Evolutionary conservation across 805 yeast genomes (phyloP).

Genomic region (Metschnikowia vanudenii): DNA sequence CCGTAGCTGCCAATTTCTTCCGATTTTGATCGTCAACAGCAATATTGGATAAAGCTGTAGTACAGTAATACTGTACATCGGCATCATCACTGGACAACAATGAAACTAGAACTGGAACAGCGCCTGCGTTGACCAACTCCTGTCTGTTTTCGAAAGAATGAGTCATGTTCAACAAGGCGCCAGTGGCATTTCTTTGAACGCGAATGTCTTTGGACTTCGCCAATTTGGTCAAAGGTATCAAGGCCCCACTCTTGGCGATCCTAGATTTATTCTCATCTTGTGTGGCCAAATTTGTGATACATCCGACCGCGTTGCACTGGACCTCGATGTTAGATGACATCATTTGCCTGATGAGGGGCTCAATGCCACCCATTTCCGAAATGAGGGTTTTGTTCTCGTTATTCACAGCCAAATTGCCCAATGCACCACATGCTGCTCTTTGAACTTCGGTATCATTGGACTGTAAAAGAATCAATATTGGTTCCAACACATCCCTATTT

Average conservation of each 20-base stretch:
- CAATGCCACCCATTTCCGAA: constrained; percentile 97
- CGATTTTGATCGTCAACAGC: constrained; percentile 96
- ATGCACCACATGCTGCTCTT: constrained; percentile 97
- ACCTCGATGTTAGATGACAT: constrained; percentile 95
- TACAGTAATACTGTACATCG: constrained; percentile 97
- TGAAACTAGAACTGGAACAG: constrained; percentile 93
- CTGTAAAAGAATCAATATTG: constrained; percentile 83
- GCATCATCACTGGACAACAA: constrained; percentile 83
- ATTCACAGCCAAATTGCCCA: constrained; percentile 97
- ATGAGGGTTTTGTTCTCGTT: constrained; percentile 90
- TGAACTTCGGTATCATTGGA: constrained; percentile 91
- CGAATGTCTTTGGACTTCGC: constrained; percentile 94
- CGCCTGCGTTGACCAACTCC: constrained; percentile 96
- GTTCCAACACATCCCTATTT: constrained; percentile 87
- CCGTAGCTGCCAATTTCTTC: constrained; percentile 83
- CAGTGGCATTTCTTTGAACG: constrained; percentile 98
- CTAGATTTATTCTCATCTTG: constrained; percentile 95
- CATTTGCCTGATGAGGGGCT: constrained; percentile 96
- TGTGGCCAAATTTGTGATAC: constrained; percentile 96
- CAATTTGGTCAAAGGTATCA: constrained; percentile 87
- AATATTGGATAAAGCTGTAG: constrained; percentile 93
- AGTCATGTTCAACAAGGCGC: constrained; percentile 96
- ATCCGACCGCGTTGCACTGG: constrained; percentile 98
- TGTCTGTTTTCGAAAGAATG: constrained; percentile 95
- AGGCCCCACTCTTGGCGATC: constrained; percentile 94